A percentile compares a stretch with the other conserved stretches of the same genome.
Evolutionary conservation across 208 protist genomes (phyloP).

Genomic region (Acanthamoeba sp.): DNA sequence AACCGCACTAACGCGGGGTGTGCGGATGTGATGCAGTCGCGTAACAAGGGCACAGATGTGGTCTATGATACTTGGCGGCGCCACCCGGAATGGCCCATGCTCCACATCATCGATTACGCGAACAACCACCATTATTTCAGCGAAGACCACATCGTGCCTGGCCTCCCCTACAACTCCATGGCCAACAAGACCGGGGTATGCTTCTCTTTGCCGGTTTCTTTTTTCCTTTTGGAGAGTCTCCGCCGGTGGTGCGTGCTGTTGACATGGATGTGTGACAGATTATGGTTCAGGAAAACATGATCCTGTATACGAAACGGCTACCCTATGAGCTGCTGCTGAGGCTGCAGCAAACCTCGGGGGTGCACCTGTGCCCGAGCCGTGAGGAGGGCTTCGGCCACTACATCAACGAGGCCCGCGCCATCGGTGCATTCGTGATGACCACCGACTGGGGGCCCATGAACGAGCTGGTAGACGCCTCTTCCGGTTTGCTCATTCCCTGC

Average conservation of each 20-base stretch:
- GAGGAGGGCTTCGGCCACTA: slow-evolving; percentile 56
- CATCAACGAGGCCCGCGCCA: slow-evolving; percentile 5
- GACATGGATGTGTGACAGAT: no score
- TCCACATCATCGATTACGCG: neutral
- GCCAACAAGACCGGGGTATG: neutral
- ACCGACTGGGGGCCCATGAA: slow-evolving; percentile 53
- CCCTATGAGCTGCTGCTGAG: neutral
- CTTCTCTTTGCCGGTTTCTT: no score
- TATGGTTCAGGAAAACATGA: neutral
- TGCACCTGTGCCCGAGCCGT: slow-evolving; percentile 34
- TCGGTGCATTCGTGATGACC: neutral
- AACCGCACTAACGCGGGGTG: no score
- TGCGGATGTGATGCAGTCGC: slow-evolving; percentile 1
- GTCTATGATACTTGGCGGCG: neutral
- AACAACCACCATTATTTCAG: neutral
- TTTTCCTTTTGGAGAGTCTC: no score
- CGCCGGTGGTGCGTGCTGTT: no score
- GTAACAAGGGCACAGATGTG: neutral
- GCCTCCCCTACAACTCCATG: neutral
- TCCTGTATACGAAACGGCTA: neutral
- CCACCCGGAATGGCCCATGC: neutral
- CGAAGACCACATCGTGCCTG: neutral
- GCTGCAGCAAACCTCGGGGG: neutral
- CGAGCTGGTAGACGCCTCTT: neutral
- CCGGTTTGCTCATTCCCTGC: neutral